These are phyloP conservation scores for Alnus glutinosa DNA, from an alignment of 306 rosid genomes.

Conservation along the genomic window DNA sequence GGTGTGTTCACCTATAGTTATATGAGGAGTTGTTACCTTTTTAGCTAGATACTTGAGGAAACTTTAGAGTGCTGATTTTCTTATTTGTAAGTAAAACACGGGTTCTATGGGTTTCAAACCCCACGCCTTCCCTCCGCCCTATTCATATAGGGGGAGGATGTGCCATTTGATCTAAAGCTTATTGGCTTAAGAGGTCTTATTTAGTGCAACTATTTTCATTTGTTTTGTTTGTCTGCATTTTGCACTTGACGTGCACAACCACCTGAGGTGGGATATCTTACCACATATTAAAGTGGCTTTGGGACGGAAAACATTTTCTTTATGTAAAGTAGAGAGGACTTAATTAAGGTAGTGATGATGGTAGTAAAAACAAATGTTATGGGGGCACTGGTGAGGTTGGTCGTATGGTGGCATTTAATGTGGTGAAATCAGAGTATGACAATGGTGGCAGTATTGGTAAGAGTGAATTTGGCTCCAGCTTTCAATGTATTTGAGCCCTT, in stretches of 20 bases:
- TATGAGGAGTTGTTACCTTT: background rate
- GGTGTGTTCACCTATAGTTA: background rate
- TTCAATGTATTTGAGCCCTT: background rate
- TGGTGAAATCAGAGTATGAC: background rate
- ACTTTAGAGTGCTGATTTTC: background rate
- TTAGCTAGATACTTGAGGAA: background rate
- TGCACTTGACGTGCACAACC: background rate
- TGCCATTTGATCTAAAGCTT: background rate
- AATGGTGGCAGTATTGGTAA: constrained; percentile 46
- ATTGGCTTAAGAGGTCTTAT: background rate
- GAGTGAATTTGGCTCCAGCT: background rate
- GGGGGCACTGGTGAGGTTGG: background rate
- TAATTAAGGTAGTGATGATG: background rate
- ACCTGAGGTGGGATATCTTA: background rate
- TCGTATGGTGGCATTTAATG: background rate
- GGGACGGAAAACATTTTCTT: background rate
- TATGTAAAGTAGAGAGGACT: background rate
- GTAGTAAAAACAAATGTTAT: background rate
- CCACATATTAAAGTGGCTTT: background rate
- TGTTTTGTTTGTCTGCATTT: background rate
- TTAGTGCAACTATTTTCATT: background rate
- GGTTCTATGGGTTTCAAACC: background rate
- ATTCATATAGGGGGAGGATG: background rate
- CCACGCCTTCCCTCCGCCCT: background rate
- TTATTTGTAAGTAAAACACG: background rate